Percentiles rank a stretch among this genome's conserved stretches.
These are phyloP conservation scores for Bauhinia variegata DNA, from an alignment of 306 rosid genomes.

Conservation along the genomic window DNA sequence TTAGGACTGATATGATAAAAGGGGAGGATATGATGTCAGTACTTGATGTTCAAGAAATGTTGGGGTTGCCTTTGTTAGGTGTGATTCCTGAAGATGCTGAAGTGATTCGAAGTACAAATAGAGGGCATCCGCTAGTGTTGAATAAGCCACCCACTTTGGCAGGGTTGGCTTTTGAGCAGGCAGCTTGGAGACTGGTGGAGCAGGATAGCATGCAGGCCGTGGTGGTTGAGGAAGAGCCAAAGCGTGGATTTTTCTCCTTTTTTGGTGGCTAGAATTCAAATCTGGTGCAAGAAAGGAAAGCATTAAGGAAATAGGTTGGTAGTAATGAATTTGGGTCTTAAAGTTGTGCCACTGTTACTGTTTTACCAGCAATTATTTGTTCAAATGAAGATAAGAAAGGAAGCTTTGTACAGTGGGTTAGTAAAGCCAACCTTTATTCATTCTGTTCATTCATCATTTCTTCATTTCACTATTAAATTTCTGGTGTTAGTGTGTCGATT, in stretches of 20 bases:
- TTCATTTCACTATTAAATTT: constrained; percentile 27
- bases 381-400: constrained; percentile 16
- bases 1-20: constrained; percentile 90
- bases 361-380: constrained; percentile 14
- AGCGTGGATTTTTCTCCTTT: constrained; percentile 90
- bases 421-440: constrained; percentile 33
- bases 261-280: constrained; percentile 63
- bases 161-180: constrained; percentile 94
- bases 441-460: constrained; percentile 31
- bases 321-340: background rate
- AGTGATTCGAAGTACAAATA: constrained; percentile 88
- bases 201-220: constrained; percentile 97
- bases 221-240: constrained; percentile 88
- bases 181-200: constrained; percentile 99
- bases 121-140: constrained; percentile 89
- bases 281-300: constrained; percentile 5
- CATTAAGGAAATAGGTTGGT: background rate
- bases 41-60: constrained; percentile 93
- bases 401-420: constrained; percentile 50
- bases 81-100: constrained; percentile 89
- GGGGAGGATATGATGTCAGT: constrained; percentile 99
- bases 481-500: constrained; percentile 3
- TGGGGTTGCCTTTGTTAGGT: constrained; percentile 86
- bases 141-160: constrained; percentile 97
- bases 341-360: constrained; percentile 2